Evolutionary conservation across 805 yeast species (phyloP), one percentile per base, ranked within the genome.

Genomic region (Ogataea parapolymorpha): DNA sequence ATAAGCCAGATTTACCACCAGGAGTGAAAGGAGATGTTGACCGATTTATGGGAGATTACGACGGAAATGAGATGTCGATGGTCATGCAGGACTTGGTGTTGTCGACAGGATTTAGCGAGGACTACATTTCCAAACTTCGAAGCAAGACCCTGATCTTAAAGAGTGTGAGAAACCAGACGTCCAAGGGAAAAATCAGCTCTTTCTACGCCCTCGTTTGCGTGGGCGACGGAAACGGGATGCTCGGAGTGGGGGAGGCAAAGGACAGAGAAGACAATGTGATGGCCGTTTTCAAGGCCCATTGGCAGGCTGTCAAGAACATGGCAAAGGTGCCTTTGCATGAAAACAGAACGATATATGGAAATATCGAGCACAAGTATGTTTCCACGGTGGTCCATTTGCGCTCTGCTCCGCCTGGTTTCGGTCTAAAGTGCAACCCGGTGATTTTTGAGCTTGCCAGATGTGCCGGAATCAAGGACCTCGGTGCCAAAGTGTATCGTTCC

Each of bases 211-310:
- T 93, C 48, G 91, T 89, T 11, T 85, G 89, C 26, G 96, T 85
- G 12, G 99, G 99, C 35, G 95, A 93, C 65, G 76, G 81, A 41
- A 85, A 86, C 50, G 99, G 99, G 49, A 85, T 88, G 83, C 72
- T 93, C 45, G 98, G 98, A 26, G 70, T 90, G 35, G 99, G 98
- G 36, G 95, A 89, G 63, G 99, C 98, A 48, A 87, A 86, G 59
- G 91, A 93, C 46, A 72, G 88, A 51, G 81, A 77, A 41, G 87
- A 83, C 45, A 76, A 83, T 67, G 68, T 83, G 37, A 74, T 75
- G 40, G 96, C 98, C 2, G 74, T 82, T 25, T 68, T 76, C 29
- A 85, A 87, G 60, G 96, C 98, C 5, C 88, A 82, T 63, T 86
- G 95, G 95, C 83, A 85, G 57, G 97, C 98, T 1, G 84, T 90